These are phyloP conservation scores for Poa pratensis DNA, from an alignment of 176 grass and related monocot species.

Conservation along the genomic window DNA sequence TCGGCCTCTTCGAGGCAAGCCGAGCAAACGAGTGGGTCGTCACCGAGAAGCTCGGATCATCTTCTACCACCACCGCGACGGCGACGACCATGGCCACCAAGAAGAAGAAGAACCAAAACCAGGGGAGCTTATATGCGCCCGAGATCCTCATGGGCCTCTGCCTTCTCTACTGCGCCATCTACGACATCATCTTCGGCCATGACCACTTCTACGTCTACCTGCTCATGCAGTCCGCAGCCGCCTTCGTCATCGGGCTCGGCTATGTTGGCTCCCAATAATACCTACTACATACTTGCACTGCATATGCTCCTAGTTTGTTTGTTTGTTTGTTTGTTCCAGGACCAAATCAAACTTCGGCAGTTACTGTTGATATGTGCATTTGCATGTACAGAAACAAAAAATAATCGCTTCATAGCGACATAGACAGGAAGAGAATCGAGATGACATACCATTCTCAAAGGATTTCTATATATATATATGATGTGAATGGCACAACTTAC, in stretches of 20 bases:
- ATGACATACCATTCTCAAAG: neutral
- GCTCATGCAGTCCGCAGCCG: constrained; percentile 69
- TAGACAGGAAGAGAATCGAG: neutral
- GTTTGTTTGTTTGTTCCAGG: neutral
- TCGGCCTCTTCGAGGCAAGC: constrained; percentile 77
- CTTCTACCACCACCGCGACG: neutral
- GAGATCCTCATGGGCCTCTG: constrained; percentile 74
- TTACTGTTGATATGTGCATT: constrained; percentile 2
- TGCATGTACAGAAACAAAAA: constrained; percentile 5
- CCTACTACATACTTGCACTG: neutral
- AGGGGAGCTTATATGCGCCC: constrained; percentile 40
- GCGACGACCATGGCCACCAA: neutral
- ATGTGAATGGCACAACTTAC: neutral
- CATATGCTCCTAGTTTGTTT: neutral
- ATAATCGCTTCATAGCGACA: neutral
- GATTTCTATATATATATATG: neutral
- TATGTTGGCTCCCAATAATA: constrained; percentile 55
- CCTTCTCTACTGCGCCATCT: constrained; percentile 72
- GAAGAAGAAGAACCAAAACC: constrained; percentile 23
- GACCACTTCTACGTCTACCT: constrained; percentile 83
- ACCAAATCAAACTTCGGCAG: neutral
- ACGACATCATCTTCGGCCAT: constrained; percentile 60
- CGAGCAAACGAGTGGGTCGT: constrained; percentile 93
- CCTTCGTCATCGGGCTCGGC: constrained; percentile 76
- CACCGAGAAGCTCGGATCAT: constrained; percentile 73